Conservation (phyloP, 768 basidiomycete genomes). For the Nidula microcarpa region DNA sequence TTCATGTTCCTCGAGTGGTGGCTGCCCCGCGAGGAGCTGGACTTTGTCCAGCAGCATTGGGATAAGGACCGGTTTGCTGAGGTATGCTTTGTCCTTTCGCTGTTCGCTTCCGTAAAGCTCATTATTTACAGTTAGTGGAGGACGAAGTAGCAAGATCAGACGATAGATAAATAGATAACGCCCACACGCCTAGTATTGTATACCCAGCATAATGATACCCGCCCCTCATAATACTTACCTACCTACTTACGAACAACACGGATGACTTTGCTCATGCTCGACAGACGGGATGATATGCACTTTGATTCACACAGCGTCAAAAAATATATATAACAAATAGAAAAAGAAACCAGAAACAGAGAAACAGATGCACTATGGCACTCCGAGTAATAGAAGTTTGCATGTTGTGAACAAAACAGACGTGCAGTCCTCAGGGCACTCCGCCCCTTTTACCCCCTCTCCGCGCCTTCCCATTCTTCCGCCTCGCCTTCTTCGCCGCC, state of each 20-base stretch:
- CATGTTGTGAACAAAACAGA: background rate
- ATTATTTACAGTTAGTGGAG: background rate
- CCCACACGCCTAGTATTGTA: background rate
- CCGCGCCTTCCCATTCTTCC: conserved; percentile 20
- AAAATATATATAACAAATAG: too few relatives aligned
- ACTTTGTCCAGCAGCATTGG: conserved; percentile 72
- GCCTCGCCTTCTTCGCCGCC: conserved; percentile 20
- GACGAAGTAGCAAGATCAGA: background rate
- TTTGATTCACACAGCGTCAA: too few relatives aligned
- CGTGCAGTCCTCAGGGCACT: background rate
- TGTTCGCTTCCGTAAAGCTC: background rate
- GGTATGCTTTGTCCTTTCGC: conserved; percentile 15
- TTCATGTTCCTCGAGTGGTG: conserved; percentile 83
- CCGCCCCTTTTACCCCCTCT: conserved; percentile 16
- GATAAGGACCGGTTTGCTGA: conserved; percentile 33
- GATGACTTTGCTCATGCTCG: too few relatives aligned
- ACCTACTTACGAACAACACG: too few relatives aligned
- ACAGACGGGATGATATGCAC: too few relatives aligned
- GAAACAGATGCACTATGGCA: too few relatives aligned
- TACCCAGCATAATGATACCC: background rate
- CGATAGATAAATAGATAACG: too few relatives aligned
- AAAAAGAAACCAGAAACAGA: too few relatives aligned
- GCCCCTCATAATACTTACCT: too few relatives aligned
- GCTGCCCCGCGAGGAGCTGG: conserved; percentile 73
- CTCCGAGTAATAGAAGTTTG: too few relatives aligned